phyloP scores from a whole-genome alignment of 345 rosid genomes.

The Ceriops zippeliana region DNA sequence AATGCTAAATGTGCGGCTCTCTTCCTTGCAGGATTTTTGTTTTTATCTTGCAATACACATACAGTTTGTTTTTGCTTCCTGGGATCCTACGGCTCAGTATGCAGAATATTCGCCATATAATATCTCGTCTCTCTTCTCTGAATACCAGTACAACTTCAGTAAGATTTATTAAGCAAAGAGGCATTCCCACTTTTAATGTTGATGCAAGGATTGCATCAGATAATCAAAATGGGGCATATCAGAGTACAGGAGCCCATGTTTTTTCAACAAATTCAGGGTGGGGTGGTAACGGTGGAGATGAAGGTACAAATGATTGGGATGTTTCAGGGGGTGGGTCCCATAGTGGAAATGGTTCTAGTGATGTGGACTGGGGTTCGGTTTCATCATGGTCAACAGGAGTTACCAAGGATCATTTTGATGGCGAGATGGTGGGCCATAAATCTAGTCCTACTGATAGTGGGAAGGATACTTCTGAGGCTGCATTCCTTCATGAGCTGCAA shows the following conservation, averaged over 20 bases:
- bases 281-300: constrained; percentile 30
- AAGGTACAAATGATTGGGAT: constrained; percentile 37
- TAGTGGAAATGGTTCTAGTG: constrained; percentile 35
- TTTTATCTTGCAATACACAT: background rate
- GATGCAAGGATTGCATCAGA: constrained; percentile 21
- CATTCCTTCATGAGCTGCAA: constrained; percentile 38
- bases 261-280: constrained; percentile 42
- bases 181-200: background rate
- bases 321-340: constrained; percentile 36
- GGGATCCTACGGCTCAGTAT: constrained; percentile 9
- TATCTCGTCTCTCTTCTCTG: constrained; percentile 43
- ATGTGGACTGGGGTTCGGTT: constrained; percentile 62
- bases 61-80: background rate
- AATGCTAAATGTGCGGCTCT: background rate
- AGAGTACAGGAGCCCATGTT: constrained; percentile 17
- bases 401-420: constrained; percentile 90
- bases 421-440: constrained; percentile 44
- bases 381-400: constrained; percentile 90
- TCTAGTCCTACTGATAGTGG: constrained; percentile 25
- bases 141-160: constrained; percentile 23
- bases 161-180: constrained; percentile 25
- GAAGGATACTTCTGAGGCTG: constrained; percentile 25
- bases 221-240: constrained; percentile 15
- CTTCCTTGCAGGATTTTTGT: constrained; percentile 3
- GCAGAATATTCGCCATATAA: constrained; percentile 41